These are phyloP conservation scores for Saraca asoca DNA, from an alignment of 331 rosid genomes.

Conservation along the genomic window DNA sequence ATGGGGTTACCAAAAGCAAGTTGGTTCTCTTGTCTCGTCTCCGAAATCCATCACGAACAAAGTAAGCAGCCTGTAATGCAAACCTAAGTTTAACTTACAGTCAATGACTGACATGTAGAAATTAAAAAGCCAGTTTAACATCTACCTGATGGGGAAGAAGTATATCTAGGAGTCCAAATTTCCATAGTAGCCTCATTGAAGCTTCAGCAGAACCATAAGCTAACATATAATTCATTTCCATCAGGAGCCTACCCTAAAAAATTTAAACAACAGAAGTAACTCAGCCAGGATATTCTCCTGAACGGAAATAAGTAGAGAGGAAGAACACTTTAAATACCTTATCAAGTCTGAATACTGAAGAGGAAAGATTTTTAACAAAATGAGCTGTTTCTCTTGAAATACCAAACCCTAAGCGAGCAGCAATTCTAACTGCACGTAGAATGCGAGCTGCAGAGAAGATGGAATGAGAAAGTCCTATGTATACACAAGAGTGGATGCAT, in stretches of 20 bases:
- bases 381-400: constrained; percentile 79
- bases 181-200: constrained; percentile 83
- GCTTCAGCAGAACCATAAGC: constrained; percentile 93
- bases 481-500: constrained; percentile 1
- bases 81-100: constrained; percentile 30
- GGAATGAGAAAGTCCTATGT: constrained; percentile 21
- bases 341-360: constrained; percentile 65
- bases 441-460: constrained; percentile 73
- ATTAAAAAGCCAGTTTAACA: constrained; percentile 16
- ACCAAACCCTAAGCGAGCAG: constrained; percentile 85
- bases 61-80: constrained; percentile 78
- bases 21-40: constrained; percentile 81
- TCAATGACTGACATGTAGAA: constrained; percentile 26
- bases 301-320: constrained; percentile 28
- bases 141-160: constrained; percentile 83
- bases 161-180: constrained; percentile 76
- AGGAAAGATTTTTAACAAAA: constrained; percentile 52
- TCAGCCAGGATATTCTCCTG: constrained; percentile 30
- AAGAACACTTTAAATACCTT: constrained; percentile 56
- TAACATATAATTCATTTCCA: constrained; percentile 89
- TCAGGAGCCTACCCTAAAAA: constrained; percentile 72
- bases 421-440: constrained; percentile 80
- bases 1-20: constrained; percentile 79
- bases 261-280: constrained; percentile 30
- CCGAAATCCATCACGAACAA: constrained; percentile 65